These are phyloP conservation scores for Geranomyces michiganensis DNA, from an alignment of 192 early-diverging fungal species.

Conservation along the genomic window DNA sequence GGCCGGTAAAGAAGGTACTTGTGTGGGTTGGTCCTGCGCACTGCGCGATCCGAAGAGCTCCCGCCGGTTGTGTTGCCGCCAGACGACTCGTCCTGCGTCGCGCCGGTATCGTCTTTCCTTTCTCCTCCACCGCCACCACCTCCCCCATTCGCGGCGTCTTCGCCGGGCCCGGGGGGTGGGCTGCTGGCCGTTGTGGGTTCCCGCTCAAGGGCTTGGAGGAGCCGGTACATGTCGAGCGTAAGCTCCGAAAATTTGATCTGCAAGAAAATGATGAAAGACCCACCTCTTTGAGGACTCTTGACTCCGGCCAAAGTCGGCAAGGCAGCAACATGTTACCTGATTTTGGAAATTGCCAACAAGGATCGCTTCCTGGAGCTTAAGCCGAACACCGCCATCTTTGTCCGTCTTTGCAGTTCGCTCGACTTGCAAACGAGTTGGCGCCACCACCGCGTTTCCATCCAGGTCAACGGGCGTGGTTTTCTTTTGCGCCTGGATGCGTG, in stretches of 20 bases:
- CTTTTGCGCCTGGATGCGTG: slow-evolving; percentile 67
- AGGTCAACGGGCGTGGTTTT: slow-evolving; percentile 68
- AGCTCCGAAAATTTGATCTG: slow-evolving; percentile 95
- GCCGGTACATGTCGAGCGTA: slow-evolving; percentile 95
- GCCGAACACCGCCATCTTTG: slow-evolving; percentile 60
- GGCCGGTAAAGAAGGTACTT: slow-evolving; percentile 95
- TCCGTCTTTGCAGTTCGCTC: slow-evolving; percentile 53
- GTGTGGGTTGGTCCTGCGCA: slow-evolving; percentile 73
- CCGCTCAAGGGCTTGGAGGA: slow-evolving; percentile 89
- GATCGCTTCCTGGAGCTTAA: slow-evolving; percentile 90
- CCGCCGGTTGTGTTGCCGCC: slow-evolving; percentile 43
- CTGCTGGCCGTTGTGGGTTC: slow-evolving; percentile 53
- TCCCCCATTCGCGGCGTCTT: background rate
- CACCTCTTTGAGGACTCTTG: background rate
- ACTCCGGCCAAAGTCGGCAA: no score
- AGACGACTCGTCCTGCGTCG: slow-evolving; percentile 34
- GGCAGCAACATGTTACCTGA: slow-evolving; percentile 61
- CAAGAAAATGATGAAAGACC: background rate
- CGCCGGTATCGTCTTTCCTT: background rate
- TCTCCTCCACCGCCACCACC: background rate
- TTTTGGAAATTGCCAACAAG: slow-evolving; percentile 93
- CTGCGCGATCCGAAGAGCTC: slow-evolving; percentile 32
- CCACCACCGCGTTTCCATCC: slow-evolving; percentile 52
- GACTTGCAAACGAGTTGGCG: slow-evolving; percentile 57
- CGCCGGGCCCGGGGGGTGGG: background rate